Conservation (phyloP, 139 green algal species). For the Tetraselmis striata region DNA sequence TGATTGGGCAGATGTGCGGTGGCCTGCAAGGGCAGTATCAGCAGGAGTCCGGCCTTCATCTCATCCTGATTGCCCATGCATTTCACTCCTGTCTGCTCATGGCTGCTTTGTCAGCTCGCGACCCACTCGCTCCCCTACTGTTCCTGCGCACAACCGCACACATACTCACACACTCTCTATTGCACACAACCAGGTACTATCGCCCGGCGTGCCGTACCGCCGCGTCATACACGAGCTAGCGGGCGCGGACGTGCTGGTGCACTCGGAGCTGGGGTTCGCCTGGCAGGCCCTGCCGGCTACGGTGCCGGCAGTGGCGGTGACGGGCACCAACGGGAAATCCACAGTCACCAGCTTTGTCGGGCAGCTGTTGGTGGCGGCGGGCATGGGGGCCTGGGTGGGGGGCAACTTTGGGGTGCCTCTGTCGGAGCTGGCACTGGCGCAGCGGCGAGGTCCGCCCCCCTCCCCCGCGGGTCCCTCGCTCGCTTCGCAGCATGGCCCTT, state of each 20-base stretch:
- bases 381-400: conserved; percentile 17
- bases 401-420: conserved; percentile 38
- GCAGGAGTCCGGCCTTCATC: no score
- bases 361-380: conserved; percentile 25
- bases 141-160: no score
- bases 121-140: no score
- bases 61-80: no score
- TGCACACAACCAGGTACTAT: no score
- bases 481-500: no score
- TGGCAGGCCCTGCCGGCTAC: neutral
- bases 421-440: conserved; percentile 4
- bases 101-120: no score
- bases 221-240: neutral
- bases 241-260: neutral
- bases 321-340: conserved; percentile 47
- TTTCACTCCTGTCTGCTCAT: no score
- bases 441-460: neutral
- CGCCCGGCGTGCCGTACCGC: neutral
- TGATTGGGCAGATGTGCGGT: no score
- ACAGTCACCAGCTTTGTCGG: conserved; percentile 38
- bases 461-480: no score
- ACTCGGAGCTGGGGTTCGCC: neutral
- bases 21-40: no score
- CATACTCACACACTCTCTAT: no score
- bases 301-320: conserved; percentile 15